Evolutionary conservation across 1,139 yeast genomes (phyloP).

Genomic region (Diutina sp.): DNA sequence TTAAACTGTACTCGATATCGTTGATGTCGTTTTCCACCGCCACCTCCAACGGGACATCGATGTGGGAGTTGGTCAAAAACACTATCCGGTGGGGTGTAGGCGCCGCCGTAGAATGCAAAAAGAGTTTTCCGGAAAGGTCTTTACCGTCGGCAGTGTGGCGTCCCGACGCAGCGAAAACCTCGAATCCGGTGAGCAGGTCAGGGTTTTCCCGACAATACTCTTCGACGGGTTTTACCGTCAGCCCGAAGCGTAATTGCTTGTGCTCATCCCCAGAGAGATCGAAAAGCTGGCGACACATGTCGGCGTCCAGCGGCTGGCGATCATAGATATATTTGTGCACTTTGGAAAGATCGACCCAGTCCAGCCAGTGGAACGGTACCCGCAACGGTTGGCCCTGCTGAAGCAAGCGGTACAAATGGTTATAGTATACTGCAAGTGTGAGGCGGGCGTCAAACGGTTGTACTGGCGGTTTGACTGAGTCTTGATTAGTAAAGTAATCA

Average conservation of each 20-base stretch:
- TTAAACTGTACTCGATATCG: constrained; percentile 11
- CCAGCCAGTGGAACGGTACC: not conserved
- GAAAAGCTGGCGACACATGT: not conserved
- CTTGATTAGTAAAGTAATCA: constrained; percentile 6
- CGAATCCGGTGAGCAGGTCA: not conserved
- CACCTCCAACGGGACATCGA: not conserved
- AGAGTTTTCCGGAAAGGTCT: not conserved
- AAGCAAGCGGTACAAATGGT: constrained; percentile 9
- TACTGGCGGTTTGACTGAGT: constrained; percentile 6
- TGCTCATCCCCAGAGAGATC: not conserved
- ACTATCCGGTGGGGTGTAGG: constrained; percentile 10
- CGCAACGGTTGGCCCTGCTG: not conserved
- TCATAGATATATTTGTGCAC: not conserved
- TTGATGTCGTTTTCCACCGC: constrained; percentile 7
- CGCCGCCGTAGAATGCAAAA: not conserved
- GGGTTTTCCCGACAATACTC: not conserved
- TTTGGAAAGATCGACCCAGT: not conserved
- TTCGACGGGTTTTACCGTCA: not conserved
- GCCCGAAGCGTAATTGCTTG: not conserved
- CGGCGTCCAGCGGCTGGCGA: not conserved
- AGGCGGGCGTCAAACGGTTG: constrained; percentile 38
- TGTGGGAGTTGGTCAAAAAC: constrained; percentile 8
- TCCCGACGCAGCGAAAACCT: not conserved
- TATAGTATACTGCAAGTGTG: constrained; percentile 28
- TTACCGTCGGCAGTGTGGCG: not conserved